phyloP scores from a whole-genome alignment of 805 yeast species.

The Wickerhamiella allomyrinae region DNA sequence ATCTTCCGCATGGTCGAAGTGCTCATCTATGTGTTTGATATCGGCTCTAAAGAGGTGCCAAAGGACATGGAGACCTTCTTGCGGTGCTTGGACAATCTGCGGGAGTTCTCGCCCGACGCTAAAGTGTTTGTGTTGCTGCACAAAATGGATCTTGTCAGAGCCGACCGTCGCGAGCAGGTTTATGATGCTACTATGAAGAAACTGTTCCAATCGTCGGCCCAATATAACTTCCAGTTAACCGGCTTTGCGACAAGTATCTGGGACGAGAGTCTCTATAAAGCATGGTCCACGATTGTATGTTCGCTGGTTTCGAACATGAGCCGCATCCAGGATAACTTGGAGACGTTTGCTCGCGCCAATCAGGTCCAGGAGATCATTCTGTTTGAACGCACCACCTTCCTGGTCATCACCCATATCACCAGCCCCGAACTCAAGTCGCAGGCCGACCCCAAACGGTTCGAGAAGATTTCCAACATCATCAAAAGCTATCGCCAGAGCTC shows the following conservation, averaged over 20 bases:
- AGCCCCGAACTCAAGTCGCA: constrained; percentile 12
- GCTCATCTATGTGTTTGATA: constrained; percentile 89
- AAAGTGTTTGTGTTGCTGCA: constrained; percentile 84
- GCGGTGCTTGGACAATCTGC: constrained; percentile 65
- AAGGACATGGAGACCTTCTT: constrained; percentile 88
- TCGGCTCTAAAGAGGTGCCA: constrained; percentile 77
- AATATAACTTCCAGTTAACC: constrained; percentile 49
- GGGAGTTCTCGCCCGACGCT: constrained; percentile 77
- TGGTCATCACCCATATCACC: constrained; percentile 47
- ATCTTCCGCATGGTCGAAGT: constrained; percentile 94
- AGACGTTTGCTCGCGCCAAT: constrained; percentile 55
- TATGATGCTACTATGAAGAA: constrained; percentile 75
- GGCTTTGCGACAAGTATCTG: constrained; percentile 95
- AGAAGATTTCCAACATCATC: constrained; percentile 83
- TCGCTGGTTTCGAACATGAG: constrained; percentile 86
- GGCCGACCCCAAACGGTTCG: constrained; percentile 85
- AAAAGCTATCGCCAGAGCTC: constrained; percentile 90
- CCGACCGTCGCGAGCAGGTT: constrained; percentile 70
- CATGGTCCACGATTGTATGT: constrained; percentile 95
- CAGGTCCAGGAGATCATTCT: constrained; percentile 82
- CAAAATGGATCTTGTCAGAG: constrained; percentile 90
- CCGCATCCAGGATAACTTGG: constrained; percentile 58
- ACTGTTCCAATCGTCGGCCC: constrained; percentile 58
- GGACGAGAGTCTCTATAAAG: constrained; percentile 92
- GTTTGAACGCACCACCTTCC: constrained; percentile 85